Base-by-base conservation (phyloP, 2,329 filamentous ascomycete genomes). In the Huntiella decipiens region DNA sequence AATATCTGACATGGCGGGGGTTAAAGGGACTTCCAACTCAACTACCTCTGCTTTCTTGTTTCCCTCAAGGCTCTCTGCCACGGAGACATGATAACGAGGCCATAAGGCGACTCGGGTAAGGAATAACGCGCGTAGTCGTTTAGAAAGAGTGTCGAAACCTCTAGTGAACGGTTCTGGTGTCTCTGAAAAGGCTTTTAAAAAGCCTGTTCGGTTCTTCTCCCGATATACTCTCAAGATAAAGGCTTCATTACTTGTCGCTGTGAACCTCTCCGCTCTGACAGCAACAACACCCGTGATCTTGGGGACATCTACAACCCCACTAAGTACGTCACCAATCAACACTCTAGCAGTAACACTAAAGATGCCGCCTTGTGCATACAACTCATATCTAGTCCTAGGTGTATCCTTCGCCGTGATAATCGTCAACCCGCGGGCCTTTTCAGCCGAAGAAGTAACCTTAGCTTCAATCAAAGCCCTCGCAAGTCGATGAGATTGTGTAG, bases 261-360 rank as follows among this genome's bases (percentile, higher is more conserved):
- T 65, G 31, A 93, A 74, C 51, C 79, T 77, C 51, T 98, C 91
- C 4, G 88, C 86, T 62, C 96, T 91, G 46, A 98, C 66, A 28
- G 93, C 73, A 15, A 98, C 65, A 40, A 96, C 60, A 2, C 91
- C 91, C 1, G 88, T 94, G 51, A 98, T 77, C 38, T 77, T 87
- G 52, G 84, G 79, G 0, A 88, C 78, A 53, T 85, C 74, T 45
- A 98, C 67, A 40, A 96, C 64, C 22, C 70, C 72, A n/a, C 86
- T 92, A 52, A 98, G 64, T 43, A 98, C 70, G 60, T 98, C 91
- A 19, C 96, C 87, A 28, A 96, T 84, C 51, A 98, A 65, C 52
- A 98, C 98, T 46, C 87, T 79, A 49, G 87, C 95, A 12, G 91
- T 98, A 57, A 98, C 82, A 63, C 86, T 94, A 64, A 95, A 87